phyloP scores from a whole-genome alignment of 306 rosid genomes.

The Cucurbita maxima region DNA sequence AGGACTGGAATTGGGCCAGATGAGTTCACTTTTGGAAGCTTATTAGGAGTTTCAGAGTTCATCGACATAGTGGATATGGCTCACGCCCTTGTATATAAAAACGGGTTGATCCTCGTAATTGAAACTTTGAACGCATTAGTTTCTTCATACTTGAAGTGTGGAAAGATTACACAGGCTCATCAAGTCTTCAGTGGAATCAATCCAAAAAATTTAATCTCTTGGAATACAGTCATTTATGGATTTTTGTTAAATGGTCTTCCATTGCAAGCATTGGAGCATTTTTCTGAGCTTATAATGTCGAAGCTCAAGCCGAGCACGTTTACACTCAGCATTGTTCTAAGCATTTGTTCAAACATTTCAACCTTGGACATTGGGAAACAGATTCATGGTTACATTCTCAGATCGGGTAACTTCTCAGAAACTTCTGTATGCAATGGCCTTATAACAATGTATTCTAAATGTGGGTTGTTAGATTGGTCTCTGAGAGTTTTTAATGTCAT shows the following conservation, averaged over 20 bases:
- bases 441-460: conserved; percentile 57
- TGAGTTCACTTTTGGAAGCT: conserved; percentile 60
- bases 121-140: conserved; percentile 51
- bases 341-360: conserved; percentile 50
- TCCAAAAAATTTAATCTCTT: conserved; percentile 45
- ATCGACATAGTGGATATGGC: conserved; percentile 27
- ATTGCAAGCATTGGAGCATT: conserved; percentile 36
- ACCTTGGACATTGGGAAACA: conserved; percentile 52
- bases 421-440: conserved; percentile 43
- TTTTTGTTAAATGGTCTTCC: conserved; percentile 38
- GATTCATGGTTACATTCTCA: conserved; percentile 46
- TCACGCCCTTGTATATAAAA: conserved; percentile 39
- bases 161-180: conserved; percentile 30
- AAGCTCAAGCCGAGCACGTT: conserved; percentile 39
- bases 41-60: conserved; percentile 35
- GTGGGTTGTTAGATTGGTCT: conserved; percentile 46
- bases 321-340: conserved; percentile 47
- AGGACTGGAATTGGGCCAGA: conserved; percentile 37
- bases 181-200: conserved; percentile 25
- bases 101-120: conserved; percentile 27
- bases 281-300: conserved; percentile 28
- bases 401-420: conserved; percentile 27
- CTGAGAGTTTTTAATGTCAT: conserved; percentile 45
- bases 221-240: conserved; percentile 59
- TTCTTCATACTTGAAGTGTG: conserved; percentile 46